Base-by-base conservation (phyloP, 140 eudicot genomes). In the Ambrosia hybrid region DNA sequence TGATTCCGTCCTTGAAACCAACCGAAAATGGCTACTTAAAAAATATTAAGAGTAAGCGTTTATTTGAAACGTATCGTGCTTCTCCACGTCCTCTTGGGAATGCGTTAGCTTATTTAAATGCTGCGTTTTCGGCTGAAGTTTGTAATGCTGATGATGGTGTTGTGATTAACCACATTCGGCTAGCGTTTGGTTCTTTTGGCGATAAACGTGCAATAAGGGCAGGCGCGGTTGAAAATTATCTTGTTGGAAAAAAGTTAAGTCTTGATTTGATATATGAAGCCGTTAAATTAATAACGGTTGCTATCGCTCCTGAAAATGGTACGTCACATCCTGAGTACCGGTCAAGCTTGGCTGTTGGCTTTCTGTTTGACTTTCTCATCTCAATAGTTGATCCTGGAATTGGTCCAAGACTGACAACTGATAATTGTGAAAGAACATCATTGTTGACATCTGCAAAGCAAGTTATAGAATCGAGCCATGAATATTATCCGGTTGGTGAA, bases 71-170 rank as follows among this genome's bases (percentile, higher is more conserved):
- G 17, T 90, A 85, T 79, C 88, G 97, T 41, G 94, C 98, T 67
- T 79, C 94, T 30, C 91, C 97, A 49, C 85, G 98, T 26, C 98
- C 97, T 9, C 85, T 90, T 36, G 98, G 99, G 68, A 93, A 90
- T 70, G 90, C 97, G 2, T 83, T 93, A 70, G 80, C 99, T 12
- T 90, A 90, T 78, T 63, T 93, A 73, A 86, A 90, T 49, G 96
- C 99, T 70, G 91, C 99, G 21, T 93, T 93, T 72, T 72, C 85
- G 72, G 96, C 97, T 33, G 84, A 86, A 21, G 57, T 86, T 61
- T 80, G 81, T 51, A 14, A 8, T 0, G 4, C 16, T 56, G 55
- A 79, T 37, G 60, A 63, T 65, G 87, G 88, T 52, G 51, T 80
- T 71, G 49, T 78, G 3, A 71, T 93, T 43, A 79, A 87, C 72